Percentiles rank a stretch among this genome's conserved stretches.
Conservation (phyloP, 805 yeast genomes). For the Metschnikowia anglica region DNA sequence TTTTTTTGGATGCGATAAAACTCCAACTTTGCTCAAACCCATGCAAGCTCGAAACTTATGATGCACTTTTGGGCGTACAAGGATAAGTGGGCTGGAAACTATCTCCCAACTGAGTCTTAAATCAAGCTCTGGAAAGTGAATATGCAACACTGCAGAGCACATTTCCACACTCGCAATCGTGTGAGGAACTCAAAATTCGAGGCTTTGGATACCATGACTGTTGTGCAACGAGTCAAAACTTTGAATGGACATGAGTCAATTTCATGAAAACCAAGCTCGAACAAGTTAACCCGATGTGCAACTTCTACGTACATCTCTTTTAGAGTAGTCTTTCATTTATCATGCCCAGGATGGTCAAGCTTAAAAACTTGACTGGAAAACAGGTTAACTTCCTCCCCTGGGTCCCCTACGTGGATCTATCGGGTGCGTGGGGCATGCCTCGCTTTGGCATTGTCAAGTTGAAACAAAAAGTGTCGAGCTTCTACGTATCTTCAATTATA, state of each 20-base stretch:
- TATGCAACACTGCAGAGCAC: neutral
- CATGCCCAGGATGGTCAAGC: neutral
- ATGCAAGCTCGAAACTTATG: slow-evolving; percentile 1
- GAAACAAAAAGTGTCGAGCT: neutral
- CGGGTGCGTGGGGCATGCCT: slow-evolving; percentile 5
- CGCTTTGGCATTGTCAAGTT: slow-evolving; percentile 1
- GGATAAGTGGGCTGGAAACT: neutral
- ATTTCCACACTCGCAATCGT: neutral
- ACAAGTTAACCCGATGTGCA: neutral
- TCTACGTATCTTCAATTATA: neutral
- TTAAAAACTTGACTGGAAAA: neutral
- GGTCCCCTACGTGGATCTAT: slow-evolving; percentile 8
- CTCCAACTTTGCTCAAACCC: neutral
- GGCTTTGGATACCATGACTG: neutral
- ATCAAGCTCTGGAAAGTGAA: neutral
- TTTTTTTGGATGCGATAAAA: neutral
- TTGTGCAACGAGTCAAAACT: neutral
- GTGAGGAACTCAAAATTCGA: neutral
- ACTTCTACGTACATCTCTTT: neutral
- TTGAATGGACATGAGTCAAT: neutral
- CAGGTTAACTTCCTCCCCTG: neutral
- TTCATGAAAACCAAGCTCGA: neutral
- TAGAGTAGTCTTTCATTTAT: neutral
- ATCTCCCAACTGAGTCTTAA: neutral
- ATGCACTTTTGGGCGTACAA: neutral